These are phyloP conservation scores for Evansstolkia leycettana DNA, from an alignment of 495 filamentous ascomycete species.

Conservation along the genomic window DNA sequence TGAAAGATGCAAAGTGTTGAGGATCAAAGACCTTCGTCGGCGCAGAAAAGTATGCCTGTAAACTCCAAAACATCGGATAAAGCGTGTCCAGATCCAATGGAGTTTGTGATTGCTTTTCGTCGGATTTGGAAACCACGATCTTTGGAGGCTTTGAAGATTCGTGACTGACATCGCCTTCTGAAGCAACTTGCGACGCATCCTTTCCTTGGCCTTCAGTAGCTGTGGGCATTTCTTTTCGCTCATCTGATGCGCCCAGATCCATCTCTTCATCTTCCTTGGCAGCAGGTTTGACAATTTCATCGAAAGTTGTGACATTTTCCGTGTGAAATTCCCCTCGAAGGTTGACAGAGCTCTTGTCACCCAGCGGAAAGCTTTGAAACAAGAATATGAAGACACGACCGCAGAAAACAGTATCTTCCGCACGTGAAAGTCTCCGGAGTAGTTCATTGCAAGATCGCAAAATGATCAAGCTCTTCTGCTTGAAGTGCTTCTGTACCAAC, in stretches of 20 bases:
- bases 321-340: conserved; percentile 90
- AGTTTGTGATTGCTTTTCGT: conserved; percentile 27
- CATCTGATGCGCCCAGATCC: conserved; percentile 52
- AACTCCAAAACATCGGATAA: conserved; percentile 88
- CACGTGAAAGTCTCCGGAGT: conserved; percentile 75
- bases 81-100: conserved; percentile 54
- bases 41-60: conserved; percentile 86
- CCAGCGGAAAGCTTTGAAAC: conserved; percentile 91
- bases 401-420: conserved; percentile 94
- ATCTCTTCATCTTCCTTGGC: conserved; percentile 25
- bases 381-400: conserved; percentile 95
- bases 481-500: conserved; percentile 55
- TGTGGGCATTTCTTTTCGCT: conserved; percentile 20
- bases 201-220: conserved; percentile 11
- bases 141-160: conserved; percentile 25
- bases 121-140: conserved; percentile 37
- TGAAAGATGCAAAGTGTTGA: conserved; percentile 63
- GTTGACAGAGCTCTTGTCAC: conserved; percentile 95
- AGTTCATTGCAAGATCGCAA: conserved; percentile 91
- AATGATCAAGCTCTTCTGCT: conserved; percentile 76
- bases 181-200: conserved; percentile 6
- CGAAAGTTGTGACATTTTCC: conserved; percentile 87
- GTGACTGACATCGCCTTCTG: conserved; percentile 10
- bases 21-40: conserved; percentile 68
- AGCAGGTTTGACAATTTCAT: conserved; percentile 32